Evolutionary conservation across 345 rosid species (phyloP).

Genomic region (Isatis tinctoria): DNA sequence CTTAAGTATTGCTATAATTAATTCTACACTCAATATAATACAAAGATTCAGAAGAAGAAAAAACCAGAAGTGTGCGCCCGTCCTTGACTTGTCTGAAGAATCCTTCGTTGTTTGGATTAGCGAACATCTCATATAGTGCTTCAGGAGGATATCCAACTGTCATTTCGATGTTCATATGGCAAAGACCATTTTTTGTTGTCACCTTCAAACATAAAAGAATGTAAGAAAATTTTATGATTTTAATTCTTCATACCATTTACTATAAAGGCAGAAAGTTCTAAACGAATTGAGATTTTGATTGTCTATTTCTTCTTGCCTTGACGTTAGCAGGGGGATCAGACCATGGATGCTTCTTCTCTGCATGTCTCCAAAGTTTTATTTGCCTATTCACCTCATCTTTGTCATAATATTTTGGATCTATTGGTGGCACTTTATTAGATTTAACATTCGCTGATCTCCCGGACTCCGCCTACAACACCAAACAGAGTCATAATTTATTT

Average conservation of each 20-base stretch:
- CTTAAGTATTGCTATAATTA: background rate
- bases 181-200: conserved; percentile 37
- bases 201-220: conserved; percentile 37
- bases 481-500: background rate
- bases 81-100: background rate
- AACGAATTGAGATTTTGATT: background rate
- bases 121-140: background rate
- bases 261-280: no score
- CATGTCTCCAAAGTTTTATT: conserved; percentile 53
- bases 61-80: background rate
- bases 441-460: conserved; percentile 26
- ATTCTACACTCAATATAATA: background rate
- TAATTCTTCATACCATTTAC: background rate
- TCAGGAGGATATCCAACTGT: conserved; percentile 7
- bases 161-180: background rate
- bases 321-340: conserved; percentile 44
- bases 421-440: background rate
- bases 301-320: conserved; percentile 34
- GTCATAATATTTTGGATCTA: background rate
- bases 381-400: conserved; percentile 40
- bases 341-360: conserved; percentile 51
- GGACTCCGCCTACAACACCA: conserved; percentile 42
- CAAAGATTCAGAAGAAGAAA: background rate
- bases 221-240: background rate
- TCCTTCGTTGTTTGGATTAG: conserved; percentile 5